A percentile compares a stretch with the other conserved stretches of the same genome.
These are phyloP conservation scores for Backusella morwellensis DNA, from an alignment of 192 early-diverging fungal species.

Conservation along the genomic window DNA sequence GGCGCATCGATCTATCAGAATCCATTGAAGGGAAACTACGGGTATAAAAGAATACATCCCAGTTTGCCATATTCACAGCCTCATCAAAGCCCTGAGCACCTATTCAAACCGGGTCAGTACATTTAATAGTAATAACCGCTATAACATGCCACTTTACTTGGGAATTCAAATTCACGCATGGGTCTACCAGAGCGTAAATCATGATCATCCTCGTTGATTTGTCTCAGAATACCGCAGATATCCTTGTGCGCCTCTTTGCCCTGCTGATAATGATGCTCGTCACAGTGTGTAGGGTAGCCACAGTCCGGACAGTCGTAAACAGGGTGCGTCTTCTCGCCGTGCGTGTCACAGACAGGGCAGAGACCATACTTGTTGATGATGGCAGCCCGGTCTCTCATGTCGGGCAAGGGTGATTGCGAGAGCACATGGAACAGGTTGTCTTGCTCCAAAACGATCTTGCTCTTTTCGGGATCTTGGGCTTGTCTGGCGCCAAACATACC, in stretches of 20 bases:
- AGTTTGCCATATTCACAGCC: slow-evolving; percentile 72
- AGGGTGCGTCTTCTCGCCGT: slow-evolving; percentile 49
- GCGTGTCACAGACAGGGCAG: slow-evolving; percentile 66
- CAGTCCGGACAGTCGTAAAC: slow-evolving; percentile 72
- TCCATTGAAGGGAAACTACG: slow-evolving; percentile 73
- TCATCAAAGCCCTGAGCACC: slow-evolving; percentile 67
- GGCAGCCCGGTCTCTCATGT: slow-evolving; percentile 60
- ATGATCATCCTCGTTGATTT: slow-evolving; percentile 78
- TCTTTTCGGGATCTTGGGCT: not conserved
- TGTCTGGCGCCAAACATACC: slow-evolving; percentile 16
- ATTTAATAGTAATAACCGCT: too few relatives aligned
- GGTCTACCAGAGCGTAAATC: slow-evolving; percentile 72
- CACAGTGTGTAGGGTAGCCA: slow-evolving; percentile 80
- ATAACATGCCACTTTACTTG: slow-evolving; percentile 37
- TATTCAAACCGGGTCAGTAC: too few relatives aligned
- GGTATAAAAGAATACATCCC: slow-evolving; percentile 79
- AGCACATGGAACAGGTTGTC: slow-evolving; percentile 70
- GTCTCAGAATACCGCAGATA: slow-evolving; percentile 57
- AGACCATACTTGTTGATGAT: slow-evolving; percentile 63
- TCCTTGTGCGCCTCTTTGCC: slow-evolving; percentile 55
- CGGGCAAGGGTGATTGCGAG: slow-evolving; percentile 64
- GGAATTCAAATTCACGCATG: slow-evolving; percentile 80
- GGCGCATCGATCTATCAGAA: slow-evolving; percentile 69
- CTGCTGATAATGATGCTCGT: slow-evolving; percentile 61
- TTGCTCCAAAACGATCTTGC: slow-evolving; percentile 39